Percentiles rank a stretch among this genome's conserved stretches.
These are phyloP conservation scores for Russula brevipes DNA, from an alignment of 768 basidiomycete species.

Conservation along the genomic window DNA sequence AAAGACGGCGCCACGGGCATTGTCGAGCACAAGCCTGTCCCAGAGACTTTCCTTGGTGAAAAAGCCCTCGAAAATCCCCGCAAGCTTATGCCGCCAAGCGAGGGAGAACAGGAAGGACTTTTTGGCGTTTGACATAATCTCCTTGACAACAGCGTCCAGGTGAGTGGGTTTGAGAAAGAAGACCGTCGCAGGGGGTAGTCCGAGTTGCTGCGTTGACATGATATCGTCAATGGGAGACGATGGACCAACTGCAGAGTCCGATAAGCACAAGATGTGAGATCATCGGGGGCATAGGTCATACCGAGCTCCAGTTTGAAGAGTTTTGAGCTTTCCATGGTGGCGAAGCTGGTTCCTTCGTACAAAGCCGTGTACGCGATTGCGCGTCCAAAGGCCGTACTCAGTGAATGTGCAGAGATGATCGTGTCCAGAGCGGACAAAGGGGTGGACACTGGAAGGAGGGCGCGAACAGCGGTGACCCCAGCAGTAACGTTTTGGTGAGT, in stretches of 20 bases:
- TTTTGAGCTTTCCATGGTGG: conserved; percentile 54
- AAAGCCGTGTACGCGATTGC: conserved; percentile 75
- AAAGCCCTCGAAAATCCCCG: conserved; percentile 65
- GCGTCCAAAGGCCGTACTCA: conserved; percentile 76
- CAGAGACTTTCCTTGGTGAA: conserved; percentile 75
- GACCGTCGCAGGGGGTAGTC: conserved; percentile 71
- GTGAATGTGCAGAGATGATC: conserved; percentile 64
- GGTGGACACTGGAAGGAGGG: conserved; percentile 68
- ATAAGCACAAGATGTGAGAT: neutral
- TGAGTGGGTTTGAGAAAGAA: conserved; percentile 69
- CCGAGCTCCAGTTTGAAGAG: conserved; percentile 45
- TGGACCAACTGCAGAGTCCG: neutral
- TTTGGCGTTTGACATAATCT: conserved; percentile 51
- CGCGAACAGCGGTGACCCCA: conserved; percentile 75
- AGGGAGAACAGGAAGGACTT: conserved; percentile 53
- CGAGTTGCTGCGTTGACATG: conserved; percentile 42
- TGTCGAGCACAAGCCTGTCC: conserved; percentile 74
- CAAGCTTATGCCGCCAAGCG: conserved; percentile 74
- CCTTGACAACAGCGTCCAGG: conserved; percentile 46
- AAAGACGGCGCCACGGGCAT: conserved; percentile 54
- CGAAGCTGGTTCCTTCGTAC: conserved; percentile 68
- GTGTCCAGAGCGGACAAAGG: conserved; percentile 68
- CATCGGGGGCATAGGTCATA: conserved; percentile 26
- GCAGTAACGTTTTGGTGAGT: conserved; percentile 86
- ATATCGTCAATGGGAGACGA: conserved; percentile 44